phyloP scores from a whole-genome alignment of 176 grass and related monocot species.

The Guadua angustifolia region DNA sequence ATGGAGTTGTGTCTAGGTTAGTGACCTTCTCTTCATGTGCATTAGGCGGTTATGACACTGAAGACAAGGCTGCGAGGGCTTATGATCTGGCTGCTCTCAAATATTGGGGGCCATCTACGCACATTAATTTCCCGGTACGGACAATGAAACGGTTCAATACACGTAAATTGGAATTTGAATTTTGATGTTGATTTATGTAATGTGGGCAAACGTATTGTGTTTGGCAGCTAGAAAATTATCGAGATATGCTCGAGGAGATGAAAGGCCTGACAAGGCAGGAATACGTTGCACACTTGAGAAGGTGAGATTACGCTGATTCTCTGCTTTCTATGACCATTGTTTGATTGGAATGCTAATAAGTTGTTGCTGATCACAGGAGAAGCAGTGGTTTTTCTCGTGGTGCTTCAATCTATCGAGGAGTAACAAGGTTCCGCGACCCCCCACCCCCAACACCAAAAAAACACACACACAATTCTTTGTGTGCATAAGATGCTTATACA shows the following conservation, averaged over 20 bases:
- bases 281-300: slow-evolving; percentile 86
- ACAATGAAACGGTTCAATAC: not conserved
- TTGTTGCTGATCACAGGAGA: slow-evolving; percentile 59
- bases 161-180: not conserved
- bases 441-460: no score
- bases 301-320: slow-evolving; percentile 40
- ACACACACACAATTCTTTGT: not conserved
- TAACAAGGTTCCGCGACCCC: slow-evolving; percentile 62
- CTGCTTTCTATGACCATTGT: not conserved
- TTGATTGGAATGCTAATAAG: not conserved
- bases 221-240: slow-evolving; percentile 79
- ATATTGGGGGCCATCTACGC: slow-evolving; percentile 87
- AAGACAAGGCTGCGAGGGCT: slow-evolving; percentile 96
- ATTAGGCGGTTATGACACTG: slow-evolving; percentile 91
- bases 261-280: slow-evolving; percentile 92
- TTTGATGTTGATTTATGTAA: not conserved
- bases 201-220: slow-evolving; percentile 28
- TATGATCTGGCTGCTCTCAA: slow-evolving; percentile 96
- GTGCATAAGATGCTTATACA: not conserved
- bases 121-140: slow-evolving; percentile 84
- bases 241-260: slow-evolving; percentile 76
- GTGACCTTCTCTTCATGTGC: slow-evolving; percentile 3
- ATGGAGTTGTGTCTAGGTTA: not conserved
- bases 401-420: slow-evolving; percentile 92
- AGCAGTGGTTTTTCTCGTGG: slow-evolving; percentile 98